A percentile compares a stretch with the other conserved stretches of the same genome.
Conservation (phyloP, 257 asterid species). For the Solanum medicagineum region DNA sequence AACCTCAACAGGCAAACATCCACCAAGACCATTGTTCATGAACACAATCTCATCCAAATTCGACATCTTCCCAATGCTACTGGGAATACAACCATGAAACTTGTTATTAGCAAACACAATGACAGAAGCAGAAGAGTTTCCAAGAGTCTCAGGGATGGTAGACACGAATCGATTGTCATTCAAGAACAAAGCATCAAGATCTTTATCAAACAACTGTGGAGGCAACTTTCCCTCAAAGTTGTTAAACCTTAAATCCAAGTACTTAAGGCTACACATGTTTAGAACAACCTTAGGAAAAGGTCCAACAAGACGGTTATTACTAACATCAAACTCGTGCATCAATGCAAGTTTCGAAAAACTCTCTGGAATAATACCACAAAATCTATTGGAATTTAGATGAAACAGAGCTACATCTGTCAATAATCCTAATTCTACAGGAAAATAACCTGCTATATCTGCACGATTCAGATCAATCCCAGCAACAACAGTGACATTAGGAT, state of each 20-base stretch:
- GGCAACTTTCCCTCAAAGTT: conserved; percentile 17
- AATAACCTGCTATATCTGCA: conserved; percentile 24
- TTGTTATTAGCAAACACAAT: conserved; percentile 20
- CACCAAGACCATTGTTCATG: no score
- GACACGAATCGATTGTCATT: conserved; percentile 19
- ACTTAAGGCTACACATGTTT: conserved; percentile 9
- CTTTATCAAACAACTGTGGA: conserved; percentile 9
- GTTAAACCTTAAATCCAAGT: conserved; percentile 25
- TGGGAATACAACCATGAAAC: conserved; percentile 25
- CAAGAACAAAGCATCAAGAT: conserved; percentile 22
- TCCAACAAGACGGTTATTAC: conserved; percentile 23
- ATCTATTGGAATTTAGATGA: conserved; percentile 27
- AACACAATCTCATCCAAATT: conserved; percentile 13
- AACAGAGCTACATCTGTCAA: conserved; percentile 17
- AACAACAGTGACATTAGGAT: conserved; percentile 4
- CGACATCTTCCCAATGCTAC: conserved; percentile 17
- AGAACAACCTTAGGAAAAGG: conserved; percentile 15
- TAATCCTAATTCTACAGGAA: conserved; percentile 26
- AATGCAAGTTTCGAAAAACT: conserved; percentile 8
- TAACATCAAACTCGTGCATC: conserved; percentile 18
- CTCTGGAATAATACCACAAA: conserved; percentile 22
- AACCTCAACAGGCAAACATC: conserved; percentile 16
- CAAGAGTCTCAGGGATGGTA: conserved; percentile 14
- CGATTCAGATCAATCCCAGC: conserved; percentile 29
- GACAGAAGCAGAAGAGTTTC: conserved; percentile 24